phyloP scores from a whole-genome alignment of 2,329 filamentous ascomycete species.

The Fusarium floridanum region DNA sequence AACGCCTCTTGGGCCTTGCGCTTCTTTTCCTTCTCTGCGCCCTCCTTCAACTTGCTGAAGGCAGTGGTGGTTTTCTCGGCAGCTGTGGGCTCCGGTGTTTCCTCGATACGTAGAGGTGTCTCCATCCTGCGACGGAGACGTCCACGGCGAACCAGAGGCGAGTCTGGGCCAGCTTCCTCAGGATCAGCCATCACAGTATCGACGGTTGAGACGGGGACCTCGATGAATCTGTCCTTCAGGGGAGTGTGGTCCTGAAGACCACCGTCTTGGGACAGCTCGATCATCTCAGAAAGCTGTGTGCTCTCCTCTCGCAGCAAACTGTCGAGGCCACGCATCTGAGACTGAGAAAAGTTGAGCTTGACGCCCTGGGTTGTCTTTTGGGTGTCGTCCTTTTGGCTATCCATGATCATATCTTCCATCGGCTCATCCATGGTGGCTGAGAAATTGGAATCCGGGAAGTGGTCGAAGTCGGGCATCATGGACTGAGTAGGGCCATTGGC shows the following conservation, averaged over 20 bases:
- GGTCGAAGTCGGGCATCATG: conserved; percentile 69
- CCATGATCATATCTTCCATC: conserved; percentile 64
- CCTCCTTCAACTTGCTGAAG: conserved; percentile 79
- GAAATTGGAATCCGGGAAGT: conserved; percentile 70
- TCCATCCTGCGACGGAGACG: conserved; percentile 61
- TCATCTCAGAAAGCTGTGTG: conserved; percentile 76
- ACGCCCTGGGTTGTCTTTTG: conserved; percentile 60
- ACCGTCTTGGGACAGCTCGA: conserved; percentile 84
- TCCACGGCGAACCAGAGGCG: conserved; percentile 74
- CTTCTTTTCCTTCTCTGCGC: conserved; percentile 68
- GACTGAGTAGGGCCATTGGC: conserved; percentile 56
- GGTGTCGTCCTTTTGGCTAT: conserved; percentile 56
- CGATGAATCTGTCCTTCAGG: conserved; percentile 74
- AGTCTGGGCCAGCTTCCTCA: conserved; percentile 65
- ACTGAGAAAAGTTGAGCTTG: conserved; percentile 70
- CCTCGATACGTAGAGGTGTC: conserved; percentile 37
- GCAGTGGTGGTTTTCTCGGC: conserved; percentile 57
- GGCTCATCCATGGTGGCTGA: conserved; percentile 70
- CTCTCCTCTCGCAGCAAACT: conserved; percentile 63
- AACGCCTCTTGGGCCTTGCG: conserved; percentile 69
- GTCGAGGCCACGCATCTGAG: conserved; percentile 70
- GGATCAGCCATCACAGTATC: conserved; percentile 72
- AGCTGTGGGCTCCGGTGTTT: conserved; percentile 34
- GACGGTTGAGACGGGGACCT: conserved; percentile 75
- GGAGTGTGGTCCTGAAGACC: conserved; percentile 83